phyloP scores from a whole-genome alignment of 106 monocot genomes.

The Dactylorhiza incarnata region DNA sequence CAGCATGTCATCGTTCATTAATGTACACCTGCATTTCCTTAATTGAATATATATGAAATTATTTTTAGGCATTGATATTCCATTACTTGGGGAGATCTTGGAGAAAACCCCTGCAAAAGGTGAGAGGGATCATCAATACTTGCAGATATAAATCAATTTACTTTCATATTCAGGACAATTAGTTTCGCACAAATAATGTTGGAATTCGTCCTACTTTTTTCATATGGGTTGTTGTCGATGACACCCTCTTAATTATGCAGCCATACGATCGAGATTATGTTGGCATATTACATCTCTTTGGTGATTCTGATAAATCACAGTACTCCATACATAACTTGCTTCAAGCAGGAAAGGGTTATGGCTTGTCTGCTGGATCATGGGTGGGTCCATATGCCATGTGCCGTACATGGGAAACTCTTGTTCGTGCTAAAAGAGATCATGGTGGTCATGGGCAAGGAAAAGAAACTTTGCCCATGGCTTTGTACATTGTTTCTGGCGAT shows the following conservation, averaged over 20 bases:
- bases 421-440: slow-evolving; percentile 26
- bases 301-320: slow-evolving; percentile 48
- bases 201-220: slow-evolving; percentile 17
- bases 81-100: slow-evolving; percentile 90
- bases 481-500: slow-evolving; percentile 94
- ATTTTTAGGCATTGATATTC: slow-evolving; percentile 60
- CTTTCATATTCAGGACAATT: background rate
- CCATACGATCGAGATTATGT: slow-evolving; percentile 76
- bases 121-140: slow-evolving; percentile 19
- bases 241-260: slow-evolving; percentile 47
- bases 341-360: slow-evolving; percentile 78
- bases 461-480: slow-evolving; percentile 54
- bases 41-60: slow-evolving; percentile 10
- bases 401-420: slow-evolving; percentile 86
- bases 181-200: slow-evolving; percentile 11
- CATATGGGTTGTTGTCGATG: slow-evolving; percentile 34
- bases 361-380: slow-evolving; percentile 90
- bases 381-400: slow-evolving; percentile 98
- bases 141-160: background rate
- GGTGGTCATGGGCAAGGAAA: slow-evolving; percentile 9
- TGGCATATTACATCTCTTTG: slow-evolving; percentile 69
- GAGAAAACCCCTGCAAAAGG: slow-evolving; percentile 75
- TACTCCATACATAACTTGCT: slow-evolving; percentile 93
- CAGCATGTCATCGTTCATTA: background rate
- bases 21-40: background rate